phyloP scores from a whole-genome alignment of 2,329 filamentous ascomycete species.

The Sporothrix sp. region DNA sequence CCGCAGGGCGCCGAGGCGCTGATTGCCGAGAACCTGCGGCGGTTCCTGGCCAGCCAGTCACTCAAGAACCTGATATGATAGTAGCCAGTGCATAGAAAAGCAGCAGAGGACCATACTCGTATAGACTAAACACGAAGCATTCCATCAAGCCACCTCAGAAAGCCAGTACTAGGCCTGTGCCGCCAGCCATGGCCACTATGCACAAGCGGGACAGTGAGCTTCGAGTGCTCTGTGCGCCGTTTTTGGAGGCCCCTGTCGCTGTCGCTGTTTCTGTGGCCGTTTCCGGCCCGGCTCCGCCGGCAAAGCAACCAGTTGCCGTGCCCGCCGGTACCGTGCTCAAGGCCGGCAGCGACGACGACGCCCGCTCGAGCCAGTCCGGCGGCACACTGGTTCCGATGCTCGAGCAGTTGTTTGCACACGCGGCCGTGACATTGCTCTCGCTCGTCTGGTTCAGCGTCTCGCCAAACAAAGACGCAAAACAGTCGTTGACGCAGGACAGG shows the following conservation, averaged over 20 bases:
- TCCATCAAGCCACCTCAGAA: background rate
- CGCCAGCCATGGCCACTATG: background rate
- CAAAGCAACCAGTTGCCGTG: conserved; percentile 1
- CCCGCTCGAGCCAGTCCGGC: conserved; percentile 6
- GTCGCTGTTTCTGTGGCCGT: background rate
- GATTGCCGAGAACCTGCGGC: conserved; percentile 51
- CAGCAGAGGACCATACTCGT: background rate
- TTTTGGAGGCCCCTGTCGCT: background rate
- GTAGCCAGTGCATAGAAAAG: background rate
- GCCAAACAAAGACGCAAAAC: conserved; percentile 4
- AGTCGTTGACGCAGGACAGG: conserved; percentile 3
- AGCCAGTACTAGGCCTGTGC: background rate
- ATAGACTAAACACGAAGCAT: too few species aligned
- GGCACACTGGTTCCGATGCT: background rate
- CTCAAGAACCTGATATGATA: conserved; percentile 39
- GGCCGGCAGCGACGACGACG: background rate
- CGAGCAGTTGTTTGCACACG: conserved; percentile 3
- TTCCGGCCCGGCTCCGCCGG: background rate
- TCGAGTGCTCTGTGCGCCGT: background rate
- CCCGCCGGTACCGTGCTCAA: conserved; percentile 5
- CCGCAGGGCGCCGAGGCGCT: conserved; percentile 51
- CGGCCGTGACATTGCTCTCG: background rate
- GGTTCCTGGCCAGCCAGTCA: conserved; percentile 48
- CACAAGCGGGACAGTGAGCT: background rate
- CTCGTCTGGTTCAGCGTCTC: background rate